phyloP scores from a whole-genome alignment of 768 basidiomycete genomes.

The Tylopilus balloui region DNA sequence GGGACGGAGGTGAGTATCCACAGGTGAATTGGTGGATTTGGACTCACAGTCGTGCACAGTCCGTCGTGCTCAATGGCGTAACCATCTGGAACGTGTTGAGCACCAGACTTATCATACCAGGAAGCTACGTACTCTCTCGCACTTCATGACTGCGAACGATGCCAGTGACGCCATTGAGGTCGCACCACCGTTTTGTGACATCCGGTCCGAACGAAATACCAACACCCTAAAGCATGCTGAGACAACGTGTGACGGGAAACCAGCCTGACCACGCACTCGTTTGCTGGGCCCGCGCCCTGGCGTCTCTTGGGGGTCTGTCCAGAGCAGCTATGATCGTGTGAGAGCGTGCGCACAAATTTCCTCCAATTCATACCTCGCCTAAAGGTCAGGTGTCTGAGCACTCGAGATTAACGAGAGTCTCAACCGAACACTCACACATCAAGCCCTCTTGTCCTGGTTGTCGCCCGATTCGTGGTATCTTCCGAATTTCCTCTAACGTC shows the following conservation, averaged over 20 bases:
- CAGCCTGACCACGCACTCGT: constrained; percentile 53
- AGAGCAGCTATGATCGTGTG: constrained; percentile 58
- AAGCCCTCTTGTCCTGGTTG: constrained; percentile 94
- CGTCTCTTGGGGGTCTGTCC: constrained; percentile 92
- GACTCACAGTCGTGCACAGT: constrained; percentile 80
- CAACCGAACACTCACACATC: constrained; percentile 66
- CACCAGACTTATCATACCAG: not conserved
- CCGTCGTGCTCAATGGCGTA: constrained; percentile 95
- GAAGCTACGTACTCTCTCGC: constrained; percentile 60
- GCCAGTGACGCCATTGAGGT: constrained; percentile 78
- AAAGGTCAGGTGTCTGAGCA: constrained; percentile 8
- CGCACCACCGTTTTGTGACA: constrained; percentile 87
- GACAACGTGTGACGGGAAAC: constrained; percentile 6
- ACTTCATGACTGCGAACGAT: constrained; percentile 97
- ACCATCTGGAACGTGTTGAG: constrained; percentile 51
- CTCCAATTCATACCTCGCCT: constrained; percentile 55
- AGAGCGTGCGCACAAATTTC: not conserved
- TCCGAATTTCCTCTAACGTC: constrained; percentile 89
- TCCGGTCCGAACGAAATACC: constrained; percentile 96
- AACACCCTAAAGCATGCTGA: constrained; percentile 60
- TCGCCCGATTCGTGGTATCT: constrained; percentile 78
- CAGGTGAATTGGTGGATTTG: not conserved
- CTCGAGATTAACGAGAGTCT: constrained; percentile 1
- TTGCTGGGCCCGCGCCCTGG: constrained; percentile 95
- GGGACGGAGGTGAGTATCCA: constrained; percentile 13